Evolutionary conservation across 148 eudicot genomes (phyloP), one percentile per base, ranked within the genome.

Genomic region (Chenopodium formosanum): DNA sequence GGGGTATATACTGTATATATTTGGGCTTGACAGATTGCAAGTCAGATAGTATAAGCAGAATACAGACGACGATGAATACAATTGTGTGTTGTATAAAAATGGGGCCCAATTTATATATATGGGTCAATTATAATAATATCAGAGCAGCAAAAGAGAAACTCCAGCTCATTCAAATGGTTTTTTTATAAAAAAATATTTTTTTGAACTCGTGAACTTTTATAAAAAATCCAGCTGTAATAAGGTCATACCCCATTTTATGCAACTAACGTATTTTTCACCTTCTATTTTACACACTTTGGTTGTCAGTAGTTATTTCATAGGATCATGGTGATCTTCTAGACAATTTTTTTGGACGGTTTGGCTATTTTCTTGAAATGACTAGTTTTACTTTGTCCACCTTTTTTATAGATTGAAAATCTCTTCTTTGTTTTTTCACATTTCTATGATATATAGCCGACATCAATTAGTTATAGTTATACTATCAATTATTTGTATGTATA

Each of bases 301-400:
- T 79, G 74, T 68, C 75, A 70, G 32, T 53, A 70, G 50, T 69
- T 79, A 52, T 53, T 70, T 79, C 75, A 70, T 79, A 40, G 7
- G 66, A 69, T 52, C 1, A 31, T 62, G 52, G 2, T 78, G 20
- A 79, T 79, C 22, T 70, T 66, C 52, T 70, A 25, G 47, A 17
- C 81, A 44, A 20, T 14, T n/a, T 32, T 14, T 62, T 53, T 79
- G 73, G 62, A n/a, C 71, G 25, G 62, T 48, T 27, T 46, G 60
- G 52, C 73, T 16, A 78, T n/a, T 77, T 75, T 46, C 29, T 62
- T 47, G 27, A 78, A 66, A 19, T 48, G 44, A 78, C 73, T 78
- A 9, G 46, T 23, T 20, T 2, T 40, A 63, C 20, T 37, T 58
- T 56, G 16, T 62, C 20, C 31, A 11, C 4, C 77, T 52, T 37